Base-by-base conservation (phyloP, 768 basidiomycete genomes). In the Pholiota molesta region DNA sequence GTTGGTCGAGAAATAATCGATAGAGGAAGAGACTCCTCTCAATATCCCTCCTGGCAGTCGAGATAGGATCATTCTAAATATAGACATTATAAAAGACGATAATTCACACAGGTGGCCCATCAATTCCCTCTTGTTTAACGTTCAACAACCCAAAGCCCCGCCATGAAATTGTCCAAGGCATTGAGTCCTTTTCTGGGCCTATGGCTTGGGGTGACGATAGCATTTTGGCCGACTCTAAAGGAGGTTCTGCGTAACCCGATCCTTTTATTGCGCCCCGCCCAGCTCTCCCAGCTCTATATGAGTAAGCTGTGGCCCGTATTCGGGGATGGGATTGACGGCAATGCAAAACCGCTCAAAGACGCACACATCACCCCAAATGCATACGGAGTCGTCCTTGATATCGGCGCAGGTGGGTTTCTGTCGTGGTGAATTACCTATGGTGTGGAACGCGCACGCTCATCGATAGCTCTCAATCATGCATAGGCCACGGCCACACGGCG, bases 401-500 rank as follows among this genome's bases (percentile, higher is more conserved):
- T 90, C 11, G 89, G 89, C 2, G 87, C 89, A 69, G 89, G 88
- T 87, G 60, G 52, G 75, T 59, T 5, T n/a, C 39, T 13, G 44
- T 19, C 14, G 9, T 19, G 0, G 14, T 31, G 14, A 16, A 9
- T 37, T 33, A 14, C 19, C 26, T 33, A 9, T 10, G 35, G 11
- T 39, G 13, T 11, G 11, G 33, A 31, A 13, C 37, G n/a, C 8
- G 23, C 17, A 9, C 10, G 40, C 14, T 19, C 17, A 28, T 6
- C 26, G 52, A 45, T 21, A 14, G 7, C 14, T 28, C 26, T 44
- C 5, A 37, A 5, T 42, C 23, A 21, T 23, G 13, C 39, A 9
- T 37, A 89, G 90, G 87, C 0, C 78, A 84, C 61, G 91, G 91
- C 0, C 88, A 90, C 67, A 83, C 81, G 0, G 73, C 81, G n/a